Evolutionary conservation across 805 yeast genomes (phyloP).

Genomic region (Metschnikowia cerradonensis): DNA sequence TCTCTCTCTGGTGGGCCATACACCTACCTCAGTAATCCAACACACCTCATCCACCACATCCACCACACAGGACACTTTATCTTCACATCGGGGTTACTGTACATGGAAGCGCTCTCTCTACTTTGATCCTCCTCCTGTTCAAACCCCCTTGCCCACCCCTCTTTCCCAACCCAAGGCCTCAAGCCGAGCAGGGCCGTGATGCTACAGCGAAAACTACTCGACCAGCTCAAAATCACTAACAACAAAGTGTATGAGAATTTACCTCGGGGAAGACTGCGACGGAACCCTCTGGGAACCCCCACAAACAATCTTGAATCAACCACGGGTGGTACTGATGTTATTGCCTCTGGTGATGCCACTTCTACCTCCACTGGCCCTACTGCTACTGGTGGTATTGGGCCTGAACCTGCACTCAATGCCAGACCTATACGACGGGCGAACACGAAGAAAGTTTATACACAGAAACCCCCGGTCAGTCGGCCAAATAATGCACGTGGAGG

Average conservation of each 20-base stretch:
- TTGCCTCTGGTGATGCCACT: too few species aligned
- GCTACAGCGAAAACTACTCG: constrained; percentile 12
- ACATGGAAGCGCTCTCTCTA: background rate
- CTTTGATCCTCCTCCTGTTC: background rate
- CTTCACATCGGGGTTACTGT: background rate
- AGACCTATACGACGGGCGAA: background rate
- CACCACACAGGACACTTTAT: background rate
- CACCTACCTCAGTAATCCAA: background rate
- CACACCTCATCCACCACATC: background rate
- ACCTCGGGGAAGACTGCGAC: constrained; percentile 15
- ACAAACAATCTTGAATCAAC: background rate
- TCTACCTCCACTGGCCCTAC: too few species aligned
- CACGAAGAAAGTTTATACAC: background rate
- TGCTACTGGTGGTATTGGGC: background rate
- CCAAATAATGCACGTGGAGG: background rate
- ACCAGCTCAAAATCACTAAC: constrained; percentile 18
- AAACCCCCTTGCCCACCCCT: background rate
- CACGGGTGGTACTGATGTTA: too few species aligned
- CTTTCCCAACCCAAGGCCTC: background rate
- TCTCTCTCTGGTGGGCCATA: too few species aligned
- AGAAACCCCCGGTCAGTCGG: background rate
- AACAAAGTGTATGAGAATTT: constrained; percentile 16
- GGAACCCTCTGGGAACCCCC: background rate
- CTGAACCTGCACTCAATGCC: background rate
- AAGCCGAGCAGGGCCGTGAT: constrained; percentile 5